Evolutionary conservation across 257 asterid genomes (phyloP).

Genomic region (Gardenia jasminoides): DNA sequence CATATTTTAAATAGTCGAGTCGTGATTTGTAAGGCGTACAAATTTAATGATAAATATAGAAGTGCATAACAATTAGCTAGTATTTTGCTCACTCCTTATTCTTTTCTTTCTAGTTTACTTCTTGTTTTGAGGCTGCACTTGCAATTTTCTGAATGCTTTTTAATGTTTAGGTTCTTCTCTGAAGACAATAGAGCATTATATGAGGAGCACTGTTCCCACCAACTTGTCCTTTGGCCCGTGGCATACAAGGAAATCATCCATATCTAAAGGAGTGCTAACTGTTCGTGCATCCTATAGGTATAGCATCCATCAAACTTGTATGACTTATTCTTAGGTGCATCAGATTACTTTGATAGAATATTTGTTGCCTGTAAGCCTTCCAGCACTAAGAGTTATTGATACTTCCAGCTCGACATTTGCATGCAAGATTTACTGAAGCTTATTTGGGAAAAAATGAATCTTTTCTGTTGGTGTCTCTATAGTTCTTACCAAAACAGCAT

Average conservation of each 20-base stretch:
- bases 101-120: too few species aligned
- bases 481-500: background rate
- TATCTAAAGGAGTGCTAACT: constrained; percentile 39
- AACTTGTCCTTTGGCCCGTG: constrained; percentile 44
- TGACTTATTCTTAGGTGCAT: background rate
- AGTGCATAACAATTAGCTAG: background rate
- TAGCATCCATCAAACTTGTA: constrained; percentile 7
- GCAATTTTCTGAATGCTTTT: background rate
- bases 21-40: background rate
- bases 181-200: constrained; percentile 37
- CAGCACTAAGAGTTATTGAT: background rate
- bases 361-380: background rate
- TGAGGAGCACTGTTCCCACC: constrained; percentile 33
- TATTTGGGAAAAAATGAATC: background rate
- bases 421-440: background rate
- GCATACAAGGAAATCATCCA: constrained; percentile 34
- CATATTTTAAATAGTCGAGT: background rate
- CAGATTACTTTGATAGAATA: background rate
- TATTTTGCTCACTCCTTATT: background rate
- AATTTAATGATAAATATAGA: background rate
- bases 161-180: constrained; percentile 35
- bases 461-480: background rate
- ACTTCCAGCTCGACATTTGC: background rate
- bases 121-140: background rate
- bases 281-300: constrained; percentile 68